Evolutionary conservation across 139 green algal genomes (phyloP), one percentile per base, ranked within the genome.

Genomic region (Coelastrella sp.): DNA sequence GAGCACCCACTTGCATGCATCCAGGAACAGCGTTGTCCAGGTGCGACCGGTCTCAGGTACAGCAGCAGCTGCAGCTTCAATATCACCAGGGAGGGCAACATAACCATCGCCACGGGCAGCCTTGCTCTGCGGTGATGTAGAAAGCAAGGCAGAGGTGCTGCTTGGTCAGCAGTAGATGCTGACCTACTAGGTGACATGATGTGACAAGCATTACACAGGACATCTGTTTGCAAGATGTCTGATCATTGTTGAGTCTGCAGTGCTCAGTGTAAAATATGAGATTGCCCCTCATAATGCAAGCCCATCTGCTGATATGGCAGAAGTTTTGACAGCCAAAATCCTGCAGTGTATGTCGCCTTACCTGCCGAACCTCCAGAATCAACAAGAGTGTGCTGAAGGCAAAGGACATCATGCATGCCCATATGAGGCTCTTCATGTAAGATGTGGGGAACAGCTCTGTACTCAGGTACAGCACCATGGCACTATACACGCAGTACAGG

Each of bases 371-470:
- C 76, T 90, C 76, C 78, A 85, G 1, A 5, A 90, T 27, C 10
- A 79, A 20, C 22, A 68, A 20, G 49, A 90, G 85, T 22, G 59
- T 63, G 8, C 57, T 90, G 74, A 81, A 27, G 6, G 85, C 85
- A 57, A 78, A 59, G 35, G 59, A 57, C 85, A 90, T 90, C 85
- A 90, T 83, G 59, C 25, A 74, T 24, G 72, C 78, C 76, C 76
- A 90, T 24, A 85, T 85, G 4, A 78, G 25, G 35, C 76, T 90
- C 61, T 86, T 78, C 76, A 85, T 86, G 27, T 86, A 90, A 4
- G 35, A 57, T 7, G 60, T 4, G 7, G 76, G 76, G 35, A 86
- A 90, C 66, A 88, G 66, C 22, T 56, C 14, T 3, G 75, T 80
- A 15, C 24, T 25, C 22, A 86, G 20, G 14, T 90, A 85, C 61